Conservation (phyloP, 192 early-diverging fungal species). For the Backusella tuberculispora region DNA sequence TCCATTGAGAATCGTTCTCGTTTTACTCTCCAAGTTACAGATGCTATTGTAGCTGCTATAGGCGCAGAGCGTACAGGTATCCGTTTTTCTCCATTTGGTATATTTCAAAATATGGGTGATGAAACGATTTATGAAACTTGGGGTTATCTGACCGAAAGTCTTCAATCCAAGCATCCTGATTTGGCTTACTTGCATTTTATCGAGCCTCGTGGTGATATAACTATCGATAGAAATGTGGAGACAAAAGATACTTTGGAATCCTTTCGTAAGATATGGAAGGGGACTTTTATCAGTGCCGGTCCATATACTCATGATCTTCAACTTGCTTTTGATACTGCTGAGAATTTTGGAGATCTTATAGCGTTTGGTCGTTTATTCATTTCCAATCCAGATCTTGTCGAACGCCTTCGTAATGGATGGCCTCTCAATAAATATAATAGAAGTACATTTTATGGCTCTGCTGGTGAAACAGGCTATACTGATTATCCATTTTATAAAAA, state of each 20-base stretch:
- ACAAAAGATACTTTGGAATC: background rate
- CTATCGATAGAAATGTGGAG: slow-evolving; percentile 23
- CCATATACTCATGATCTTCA: slow-evolving; percentile 12
- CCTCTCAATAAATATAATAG: slow-evolving; percentile 30
- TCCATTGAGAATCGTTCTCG: slow-evolving; percentile 34
- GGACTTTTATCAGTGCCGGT: slow-evolving; percentile 27
- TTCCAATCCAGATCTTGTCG: slow-evolving; percentile 36
- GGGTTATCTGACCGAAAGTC: slow-evolving; percentile 17
- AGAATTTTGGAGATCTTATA: slow-evolving; percentile 22
- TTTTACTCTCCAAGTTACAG: slow-evolving; percentile 32
- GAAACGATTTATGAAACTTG: slow-evolving; percentile 34
- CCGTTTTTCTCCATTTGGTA: slow-evolving; percentile 34
- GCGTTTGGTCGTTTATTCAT: slow-evolving; percentile 35
- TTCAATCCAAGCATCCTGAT: slow-evolving; percentile 31
- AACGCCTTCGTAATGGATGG: slow-evolving; percentile 14
- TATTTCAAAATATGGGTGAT: slow-evolving; percentile 38
- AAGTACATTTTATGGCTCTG: slow-evolving; percentile 24
- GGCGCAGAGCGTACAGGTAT: slow-evolving; percentile 39
- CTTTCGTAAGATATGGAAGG: slow-evolving; percentile 29
- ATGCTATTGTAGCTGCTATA: slow-evolving; percentile 25
- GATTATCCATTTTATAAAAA: slow-evolving; percentile 36
- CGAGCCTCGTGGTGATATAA: slow-evolving; percentile 36
- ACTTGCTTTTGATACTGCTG: slow-evolving; percentile 9
- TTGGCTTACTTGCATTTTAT: slow-evolving; percentile 42
- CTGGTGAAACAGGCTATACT: slow-evolving; percentile 25